Evolutionary conservation across 139 green algal species (phyloP), one percentile per base, ranked within the genome.

Genomic region (Chara braunii): DNA sequence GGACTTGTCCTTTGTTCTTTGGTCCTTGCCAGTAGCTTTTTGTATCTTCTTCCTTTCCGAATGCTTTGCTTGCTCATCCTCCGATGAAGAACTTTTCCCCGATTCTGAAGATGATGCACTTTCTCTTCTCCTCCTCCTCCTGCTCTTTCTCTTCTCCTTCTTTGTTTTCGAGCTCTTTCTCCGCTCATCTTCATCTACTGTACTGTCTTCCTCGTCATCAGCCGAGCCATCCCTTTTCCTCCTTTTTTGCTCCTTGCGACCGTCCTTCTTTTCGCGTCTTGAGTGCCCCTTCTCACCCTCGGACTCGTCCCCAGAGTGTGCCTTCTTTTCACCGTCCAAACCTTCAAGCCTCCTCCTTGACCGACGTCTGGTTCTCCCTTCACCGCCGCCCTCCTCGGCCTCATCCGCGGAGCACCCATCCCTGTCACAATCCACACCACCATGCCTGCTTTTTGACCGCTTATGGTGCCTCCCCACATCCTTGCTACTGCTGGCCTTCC

Each of bases 401-500:
- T 5, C 33, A 14, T 55, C 45, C 14, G 5, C 5, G 35, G 45
- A 55, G 14, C 36, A 24, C 7, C 36, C 26, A 8, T 60, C 40
- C 14, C 6, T 7, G 53, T 72, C 22, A 26, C 14, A 57, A n/a
- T 11, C 22, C 30, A n/a, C 28, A 23, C 23, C 43, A 18, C 43
- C 50, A 55, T 43, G 58, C 4, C 8, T 12, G n/a, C 60, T 61
- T 61, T 67, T 63, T 63, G 53, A 26, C 3, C 43, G 32, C 5
- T 60, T 66, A 33, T 72, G 50, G 6, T 72, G 18, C 48, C 37
- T 72, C 4, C 7, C 18, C 9, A 14, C 7, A 3, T 57, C 29
- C 62, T 70, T 70, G 6, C 52, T 72, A 12, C 53, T 9, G 11
- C 60, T 61, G 40, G 18, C 40, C 8, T 69, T 70, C 60, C 9